Conservation (phyloP, 257 asterid genomes). For the Solanum rostratum region DNA sequence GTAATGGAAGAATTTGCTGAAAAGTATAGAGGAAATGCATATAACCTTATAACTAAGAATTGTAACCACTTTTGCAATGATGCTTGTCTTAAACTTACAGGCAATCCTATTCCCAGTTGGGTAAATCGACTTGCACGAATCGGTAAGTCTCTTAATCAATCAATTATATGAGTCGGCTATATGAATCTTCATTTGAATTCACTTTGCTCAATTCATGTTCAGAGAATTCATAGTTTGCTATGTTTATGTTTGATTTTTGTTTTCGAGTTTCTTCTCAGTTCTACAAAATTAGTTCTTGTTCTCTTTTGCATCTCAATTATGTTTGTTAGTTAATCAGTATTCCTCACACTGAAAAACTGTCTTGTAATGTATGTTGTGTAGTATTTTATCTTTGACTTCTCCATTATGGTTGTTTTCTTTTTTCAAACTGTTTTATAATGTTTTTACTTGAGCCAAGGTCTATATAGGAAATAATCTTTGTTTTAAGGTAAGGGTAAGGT, state of each 20-base stretch:
- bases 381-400: too few species aligned
- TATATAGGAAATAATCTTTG: too few species aligned
- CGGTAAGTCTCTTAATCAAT: constrained; percentile 6
- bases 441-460: too few species aligned
- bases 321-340: background rate
- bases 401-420: too few species aligned
- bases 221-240: background rate
- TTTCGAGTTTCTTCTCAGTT: background rate
- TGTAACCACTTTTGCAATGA: constrained; percentile 45
- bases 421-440: too few species aligned
- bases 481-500: background rate
- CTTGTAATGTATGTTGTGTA: too few species aligned
- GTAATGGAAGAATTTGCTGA: constrained; percentile 31
- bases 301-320: background rate
- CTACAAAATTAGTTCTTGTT: background rate
- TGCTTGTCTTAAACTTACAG: constrained; percentile 29
- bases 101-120: constrained; percentile 34
- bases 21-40: constrained; percentile 30
- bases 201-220: background rate
- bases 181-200: background rate
- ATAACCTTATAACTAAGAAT: constrained; percentile 30
- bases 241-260: background rate
- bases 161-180: background rate
- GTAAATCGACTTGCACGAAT: constrained; percentile 39
- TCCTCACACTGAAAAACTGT: background rate